Conservation (phyloP, 2,329 filamentous ascomycete species). For the Exophiala phaeomuriformis region DNA sequence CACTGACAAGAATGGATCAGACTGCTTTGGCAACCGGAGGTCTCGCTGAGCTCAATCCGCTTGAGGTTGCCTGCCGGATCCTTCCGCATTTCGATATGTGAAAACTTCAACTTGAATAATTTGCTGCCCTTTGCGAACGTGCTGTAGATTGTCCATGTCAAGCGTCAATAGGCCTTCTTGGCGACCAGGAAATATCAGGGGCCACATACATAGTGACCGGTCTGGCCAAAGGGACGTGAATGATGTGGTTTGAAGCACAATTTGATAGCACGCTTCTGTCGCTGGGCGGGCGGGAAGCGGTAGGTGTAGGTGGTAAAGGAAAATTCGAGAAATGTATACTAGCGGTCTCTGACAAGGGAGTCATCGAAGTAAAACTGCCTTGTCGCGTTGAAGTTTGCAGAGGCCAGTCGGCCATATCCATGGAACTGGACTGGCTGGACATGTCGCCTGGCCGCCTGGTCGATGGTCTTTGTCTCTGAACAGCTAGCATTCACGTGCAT, state of each 20-base stretch:
- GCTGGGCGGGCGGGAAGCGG: slow-evolving; percentile 26
- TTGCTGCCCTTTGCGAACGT: slow-evolving; percentile 36
- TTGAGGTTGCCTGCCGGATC: slow-evolving; percentile 33
- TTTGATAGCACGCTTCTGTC: slow-evolving; percentile 22
- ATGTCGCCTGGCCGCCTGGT: slow-evolving; percentile 6
- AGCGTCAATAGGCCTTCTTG: slow-evolving; percentile 30
- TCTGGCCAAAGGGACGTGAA: slow-evolving; percentile 12
- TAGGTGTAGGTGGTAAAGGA: slow-evolving; percentile 29
- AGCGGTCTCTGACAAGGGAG: slow-evolving; percentile 29
- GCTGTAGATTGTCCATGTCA: slow-evolving; percentile 31
- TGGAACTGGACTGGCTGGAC: slow-evolving; percentile 27
- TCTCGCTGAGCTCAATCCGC: slow-evolving; percentile 35
- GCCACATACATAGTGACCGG: slow-evolving; percentile 17
- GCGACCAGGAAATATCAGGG: slow-evolving; percentile 18
- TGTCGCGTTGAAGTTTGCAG: slow-evolving; percentile 27
- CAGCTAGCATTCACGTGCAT: no score
- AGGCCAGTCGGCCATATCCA: slow-evolving; percentile 31
- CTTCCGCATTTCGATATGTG: slow-evolving; percentile 36
- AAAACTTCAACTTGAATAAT: slow-evolving; percentile 37
- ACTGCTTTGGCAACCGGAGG: slow-evolving; percentile 32
- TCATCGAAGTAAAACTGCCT: slow-evolving; percentile 29
- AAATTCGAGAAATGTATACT: slow-evolving; percentile 29
- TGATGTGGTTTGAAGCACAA: slow-evolving; percentile 20
- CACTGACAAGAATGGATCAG: slow-evolving; percentile 36
- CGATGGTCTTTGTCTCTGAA: neutral